These are phyloP conservation scores for Scutellaria galericulata DNA, from an alignment of 257 asterid species.

Conservation along the genomic window DNA sequence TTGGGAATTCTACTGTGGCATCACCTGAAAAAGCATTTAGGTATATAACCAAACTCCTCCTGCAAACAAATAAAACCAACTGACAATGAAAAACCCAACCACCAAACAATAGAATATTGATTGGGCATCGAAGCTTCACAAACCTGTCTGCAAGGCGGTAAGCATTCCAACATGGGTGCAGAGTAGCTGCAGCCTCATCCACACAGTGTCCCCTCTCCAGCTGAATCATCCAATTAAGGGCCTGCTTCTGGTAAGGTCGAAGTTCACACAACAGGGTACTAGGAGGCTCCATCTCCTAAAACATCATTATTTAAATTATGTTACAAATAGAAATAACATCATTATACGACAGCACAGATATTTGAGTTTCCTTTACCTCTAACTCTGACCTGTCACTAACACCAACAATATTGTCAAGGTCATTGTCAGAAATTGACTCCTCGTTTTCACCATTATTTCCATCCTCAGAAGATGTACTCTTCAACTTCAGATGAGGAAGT, in stretches of 20 bases:
- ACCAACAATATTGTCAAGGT: slow-evolving; percentile 91
- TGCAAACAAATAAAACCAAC: slow-evolving; percentile 41
- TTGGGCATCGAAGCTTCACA: slow-evolving; percentile 36
- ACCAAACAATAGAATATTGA: slow-evolving; percentile 1
- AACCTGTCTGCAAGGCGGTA: slow-evolving; percentile 80
- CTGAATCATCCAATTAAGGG: slow-evolving; percentile 90
- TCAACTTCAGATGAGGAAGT: slow-evolving; percentile 48
- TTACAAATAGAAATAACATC: slow-evolving; percentile 22
- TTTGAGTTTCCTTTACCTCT: slow-evolving; percentile 55
- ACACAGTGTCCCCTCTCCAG: slow-evolving; percentile 71
- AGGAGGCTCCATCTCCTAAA: slow-evolving; percentile 97
- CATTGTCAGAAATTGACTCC: slow-evolving; percentile 83
- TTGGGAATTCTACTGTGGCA: slow-evolving; percentile 86
- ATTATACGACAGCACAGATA: slow-evolving; percentile 6
- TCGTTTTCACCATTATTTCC: slow-evolving; percentile 66
- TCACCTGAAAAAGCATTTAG: slow-evolving; percentile 93
- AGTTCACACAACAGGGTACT: slow-evolving; percentile 79
- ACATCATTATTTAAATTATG: slow-evolving; percentile 30
- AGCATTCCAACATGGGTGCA: slow-evolving; percentile 99
- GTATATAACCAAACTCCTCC: slow-evolving; percentile 81
- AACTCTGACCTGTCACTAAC: slow-evolving; percentile 69
- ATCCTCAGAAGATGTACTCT: slow-evolving; percentile 49
- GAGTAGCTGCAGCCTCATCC: slow-evolving; percentile 75
- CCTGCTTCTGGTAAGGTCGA: slow-evolving; percentile 98
- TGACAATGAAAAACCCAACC: slow-evolving; percentile 19